Evolutionary conservation across 257 asterid genomes (phyloP), one percentile per base, ranked within the genome.

Genomic region (Asclepias syriaca): DNA sequence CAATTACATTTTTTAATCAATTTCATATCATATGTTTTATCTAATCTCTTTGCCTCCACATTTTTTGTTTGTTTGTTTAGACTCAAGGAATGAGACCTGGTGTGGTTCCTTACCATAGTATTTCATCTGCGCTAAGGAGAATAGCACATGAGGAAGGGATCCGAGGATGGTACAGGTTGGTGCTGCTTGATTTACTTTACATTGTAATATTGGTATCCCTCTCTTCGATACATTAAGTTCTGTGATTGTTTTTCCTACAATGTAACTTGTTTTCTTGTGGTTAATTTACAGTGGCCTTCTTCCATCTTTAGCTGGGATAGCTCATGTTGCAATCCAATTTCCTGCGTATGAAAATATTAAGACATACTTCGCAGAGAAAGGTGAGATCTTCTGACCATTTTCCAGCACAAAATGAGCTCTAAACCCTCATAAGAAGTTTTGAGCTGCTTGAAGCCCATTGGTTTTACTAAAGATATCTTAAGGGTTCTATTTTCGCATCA

Each of bases 101-200:
- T 69, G 96, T 95, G 81, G 89, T 92, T 77, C 99, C 97, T 57
- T 95, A 95, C 82, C 78, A 81, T 69, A 87, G 81, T 77, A 87
- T 90, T 80, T 57, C 82, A 57, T 90, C 99, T 83, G 94, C 94
- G 76, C 77, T 95, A 84, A 92, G 86, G 72, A 90, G 99, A 78
- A 95, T 95, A 68, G 78, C 81, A 66, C 96, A 77, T 19, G 99
- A 95, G 84, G 99, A 95, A 79, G 99, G 98, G 60, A 67, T 95
- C 70, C 90, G 96, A 66, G 99, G 99, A 82, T 95, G 86, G 97
- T 95, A 95, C 90, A 91, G 99, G 99, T 94, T 65, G 80, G 95
- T 74, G 49, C 51, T 77, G 22, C 69, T 65, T 46, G 64, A 68
- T 65, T 58, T 29, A 64, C 15, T 65, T 40, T 60, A 21, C 27